phyloP scores from a whole-genome alignment of 495 filamentous ascomycete species.

The Daldinia loculata region DNA sequence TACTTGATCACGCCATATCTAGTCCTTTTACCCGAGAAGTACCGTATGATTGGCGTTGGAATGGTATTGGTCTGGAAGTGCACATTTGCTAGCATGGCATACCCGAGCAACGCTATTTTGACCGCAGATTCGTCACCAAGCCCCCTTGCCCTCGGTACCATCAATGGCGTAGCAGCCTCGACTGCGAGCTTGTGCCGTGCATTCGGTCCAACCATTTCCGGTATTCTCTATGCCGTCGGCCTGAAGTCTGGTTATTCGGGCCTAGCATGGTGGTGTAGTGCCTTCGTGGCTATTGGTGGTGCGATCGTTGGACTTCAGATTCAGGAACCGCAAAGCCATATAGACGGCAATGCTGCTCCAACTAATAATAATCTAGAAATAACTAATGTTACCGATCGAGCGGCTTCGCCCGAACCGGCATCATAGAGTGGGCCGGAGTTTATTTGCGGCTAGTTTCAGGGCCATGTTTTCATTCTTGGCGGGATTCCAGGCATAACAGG shows the following conservation, averaged over 20 bases:
- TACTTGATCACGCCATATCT: slow-evolving; percentile 91
- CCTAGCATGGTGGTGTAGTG: slow-evolving; percentile 91
- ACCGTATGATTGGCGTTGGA: slow-evolving; percentile 78
- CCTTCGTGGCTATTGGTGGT: slow-evolving; percentile 75
- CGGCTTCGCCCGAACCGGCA: slow-evolving; percentile 11
- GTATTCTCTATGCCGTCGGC: slow-evolving; percentile 82
- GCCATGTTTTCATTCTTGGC: slow-evolving; percentile 36
- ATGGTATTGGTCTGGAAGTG: slow-evolving; percentile 85
- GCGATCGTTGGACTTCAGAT: slow-evolving; percentile 64
- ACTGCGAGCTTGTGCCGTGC: slow-evolving; percentile 87
- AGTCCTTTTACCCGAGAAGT: slow-evolving; percentile 74
- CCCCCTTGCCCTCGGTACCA: slow-evolving; percentile 79
- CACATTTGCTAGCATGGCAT: slow-evolving; percentile 83
- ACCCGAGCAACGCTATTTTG: slow-evolving; percentile 85
- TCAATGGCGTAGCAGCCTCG: slow-evolving; percentile 93
- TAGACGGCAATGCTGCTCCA: slow-evolving; percentile 46
- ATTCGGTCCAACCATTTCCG: slow-evolving; percentile 87
- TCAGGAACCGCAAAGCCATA: slow-evolving; percentile 53
- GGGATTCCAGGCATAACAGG: slow-evolving; percentile 28
- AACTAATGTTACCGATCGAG: slow-evolving; percentile 4
- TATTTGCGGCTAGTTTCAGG: slow-evolving; percentile 13
- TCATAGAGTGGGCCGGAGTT: slow-evolving; percentile 14
- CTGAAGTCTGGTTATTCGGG: slow-evolving; percentile 82
- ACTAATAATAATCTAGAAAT: slow-evolving; percentile 29
- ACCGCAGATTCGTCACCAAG: slow-evolving; percentile 85